phyloP scores from a whole-genome alignment of 202 grass and related monocot genomes.

The Zizania palustris region DNA sequence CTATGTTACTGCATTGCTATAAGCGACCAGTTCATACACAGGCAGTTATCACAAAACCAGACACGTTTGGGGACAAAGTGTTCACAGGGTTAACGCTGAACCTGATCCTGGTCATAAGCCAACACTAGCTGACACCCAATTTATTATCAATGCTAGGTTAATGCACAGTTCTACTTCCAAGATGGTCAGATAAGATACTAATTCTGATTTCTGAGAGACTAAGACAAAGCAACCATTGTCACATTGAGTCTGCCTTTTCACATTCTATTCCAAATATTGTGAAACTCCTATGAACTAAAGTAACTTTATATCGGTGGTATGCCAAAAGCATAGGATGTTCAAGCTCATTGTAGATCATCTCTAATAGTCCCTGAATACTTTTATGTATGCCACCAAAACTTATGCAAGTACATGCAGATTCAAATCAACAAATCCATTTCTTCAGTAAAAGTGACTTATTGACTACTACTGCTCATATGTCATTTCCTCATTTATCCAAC shows the following conservation, averaged over 20 bases:
- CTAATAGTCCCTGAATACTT: not conserved
- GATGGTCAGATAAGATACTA: constrained; percentile 12
- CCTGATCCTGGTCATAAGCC: not conserved
- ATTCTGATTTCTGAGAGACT: not conserved
- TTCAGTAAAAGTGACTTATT: not conserved
- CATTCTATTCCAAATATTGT: not conserved
- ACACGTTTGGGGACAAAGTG: not conserved
- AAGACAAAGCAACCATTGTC: constrained; percentile 2
- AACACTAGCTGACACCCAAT: not conserved
- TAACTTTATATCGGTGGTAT: not conserved
- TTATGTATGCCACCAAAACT: not conserved
- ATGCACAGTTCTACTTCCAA: not conserved
- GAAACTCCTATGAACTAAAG: not conserved
- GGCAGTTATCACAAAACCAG: not conserved
- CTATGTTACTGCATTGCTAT: too few relatives aligned
- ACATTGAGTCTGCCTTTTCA: not conserved
- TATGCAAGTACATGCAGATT: not conserved
- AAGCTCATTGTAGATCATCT: constrained; percentile 2
- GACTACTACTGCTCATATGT: not conserved
- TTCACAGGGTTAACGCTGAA: not conserved
- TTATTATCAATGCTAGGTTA: constrained; percentile 2
- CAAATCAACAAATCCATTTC: not conserved
- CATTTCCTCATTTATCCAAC: not conserved
- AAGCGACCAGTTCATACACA: not conserved
- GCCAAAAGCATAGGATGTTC: not conserved